phyloP scores from a whole-genome alignment of 352 stramenopile genomes.

The Globisporangium carolinianum region DNA sequence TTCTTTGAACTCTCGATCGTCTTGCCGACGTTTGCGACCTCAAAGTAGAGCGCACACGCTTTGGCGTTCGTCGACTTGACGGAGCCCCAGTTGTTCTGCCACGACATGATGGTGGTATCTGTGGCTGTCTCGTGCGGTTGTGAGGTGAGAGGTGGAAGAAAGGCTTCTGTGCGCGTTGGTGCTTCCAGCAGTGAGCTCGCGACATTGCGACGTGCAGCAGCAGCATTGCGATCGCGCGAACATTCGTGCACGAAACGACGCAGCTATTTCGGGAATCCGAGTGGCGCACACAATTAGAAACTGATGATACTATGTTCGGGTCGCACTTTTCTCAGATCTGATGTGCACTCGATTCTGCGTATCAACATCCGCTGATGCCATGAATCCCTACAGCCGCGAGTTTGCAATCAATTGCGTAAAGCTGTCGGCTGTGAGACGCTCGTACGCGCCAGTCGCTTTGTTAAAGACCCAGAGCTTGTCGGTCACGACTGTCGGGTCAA shows the following conservation, averaged over 20 bases:
- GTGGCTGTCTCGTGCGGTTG: neutral
- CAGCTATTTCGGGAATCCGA: neutral
- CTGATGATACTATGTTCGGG: too few relatives aligned
- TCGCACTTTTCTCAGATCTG: too few relatives aligned
- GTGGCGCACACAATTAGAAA: too few relatives aligned
- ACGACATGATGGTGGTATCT: slow-evolving; percentile 31
- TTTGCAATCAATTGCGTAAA: slow-evolving; percentile 46
- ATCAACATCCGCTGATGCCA: too few relatives aligned
- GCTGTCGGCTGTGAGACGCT: slow-evolving; percentile 43
- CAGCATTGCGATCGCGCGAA: neutral
- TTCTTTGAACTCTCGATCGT: slow-evolving; percentile 85
- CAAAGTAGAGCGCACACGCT: slow-evolving; percentile 64
- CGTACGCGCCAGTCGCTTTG: slow-evolving; percentile 39
- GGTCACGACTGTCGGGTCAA: slow-evolving; percentile 48
- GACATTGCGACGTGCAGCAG: neutral
- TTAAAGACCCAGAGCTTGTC: slow-evolving; percentile 63
- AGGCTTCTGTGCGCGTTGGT: neutral
- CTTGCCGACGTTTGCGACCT: slow-evolving; percentile 79
- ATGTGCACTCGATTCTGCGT: too few relatives aligned
- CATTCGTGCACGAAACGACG: neutral
- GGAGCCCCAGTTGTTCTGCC: slow-evolving; percentile 58
- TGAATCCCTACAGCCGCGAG: slow-evolving; percentile 32
- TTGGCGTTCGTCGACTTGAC: slow-evolving; percentile 71
- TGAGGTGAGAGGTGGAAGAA: neutral
- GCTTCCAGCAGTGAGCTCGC: neutral